Evolutionary conservation across 805 yeast species (phyloP).

Genomic region (Saccharomyces mikatae): DNA sequence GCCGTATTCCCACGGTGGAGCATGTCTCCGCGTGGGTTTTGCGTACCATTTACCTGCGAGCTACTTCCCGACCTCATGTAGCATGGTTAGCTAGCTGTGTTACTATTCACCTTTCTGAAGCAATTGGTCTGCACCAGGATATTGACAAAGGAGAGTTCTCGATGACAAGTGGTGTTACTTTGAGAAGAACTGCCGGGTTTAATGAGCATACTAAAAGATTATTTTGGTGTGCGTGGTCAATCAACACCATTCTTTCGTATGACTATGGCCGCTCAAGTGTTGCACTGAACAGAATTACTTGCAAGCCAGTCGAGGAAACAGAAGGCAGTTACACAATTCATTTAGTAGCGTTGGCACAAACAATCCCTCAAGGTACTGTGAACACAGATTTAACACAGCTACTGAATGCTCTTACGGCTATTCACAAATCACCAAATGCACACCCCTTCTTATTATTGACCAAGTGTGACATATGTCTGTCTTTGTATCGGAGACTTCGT

Average conservation of each 20-base stretch:
- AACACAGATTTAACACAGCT: background rate
- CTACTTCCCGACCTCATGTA: constrained; percentile 7
- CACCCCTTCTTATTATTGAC: constrained; percentile 7
- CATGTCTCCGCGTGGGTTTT: constrained; percentile 8
- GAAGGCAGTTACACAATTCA: constrained; percentile 2
- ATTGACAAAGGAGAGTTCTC: constrained; percentile 3
- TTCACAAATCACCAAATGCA: constrained; percentile 2
- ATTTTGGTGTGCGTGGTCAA: constrained; percentile 11
- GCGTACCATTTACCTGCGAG: constrained; percentile 6
- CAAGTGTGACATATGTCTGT: constrained; percentile 7
- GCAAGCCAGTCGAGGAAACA: constrained; percentile 3
- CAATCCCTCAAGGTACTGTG: constrained; percentile 4
- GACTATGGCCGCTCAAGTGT: constrained; percentile 10
- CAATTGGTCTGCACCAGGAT: constrained; percentile 8
- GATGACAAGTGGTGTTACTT: background rate
- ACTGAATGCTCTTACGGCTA: constrained; percentile 1
- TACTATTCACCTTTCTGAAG: constrained; percentile 8
- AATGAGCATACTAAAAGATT: constrained; percentile 6
- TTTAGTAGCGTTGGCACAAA: constrained; percentile 3
- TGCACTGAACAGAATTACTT: constrained; percentile 3
- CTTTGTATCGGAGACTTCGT: constrained; percentile 9
- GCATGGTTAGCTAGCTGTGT: constrained; percentile 10
- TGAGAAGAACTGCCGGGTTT: background rate
- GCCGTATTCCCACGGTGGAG: constrained; percentile 7
- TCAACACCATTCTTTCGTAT: constrained; percentile 6